Evolutionary conservation across 2,329 filamentous ascomycete species (phyloP), one percentile per base, ranked within the genome.

Genomic region (Alternaria solani): DNA sequence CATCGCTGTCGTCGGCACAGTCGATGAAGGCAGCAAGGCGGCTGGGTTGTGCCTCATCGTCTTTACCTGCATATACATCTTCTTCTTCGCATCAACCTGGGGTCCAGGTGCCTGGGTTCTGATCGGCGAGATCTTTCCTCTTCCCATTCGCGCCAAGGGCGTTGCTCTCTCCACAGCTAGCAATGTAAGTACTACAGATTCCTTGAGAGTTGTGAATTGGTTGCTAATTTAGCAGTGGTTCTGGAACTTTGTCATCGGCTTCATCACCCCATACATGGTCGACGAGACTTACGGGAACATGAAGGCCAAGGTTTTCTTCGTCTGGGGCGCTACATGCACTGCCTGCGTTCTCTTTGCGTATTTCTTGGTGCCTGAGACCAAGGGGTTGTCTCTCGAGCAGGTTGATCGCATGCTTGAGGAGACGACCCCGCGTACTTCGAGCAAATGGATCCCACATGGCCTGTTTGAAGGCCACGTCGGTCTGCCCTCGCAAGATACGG

Each of bases 61-160:
- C 62, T 95, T 96, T 83, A 95, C 95, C 75, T 91, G 89, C 82
- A 89, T 96, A 83, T 95, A 93, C 86, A 94, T 96, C 84, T 93
- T 92, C 86, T 94, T 90, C 86, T 96, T 96, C 78, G 93, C 93
- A 61, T 89, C 87, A 59, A 96, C 93, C 65, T 96, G 92, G 93
- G 93, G 93, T 54, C 92, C 92, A 7, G 90, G 84, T 57, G 85
- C 85, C 26, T 88, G 86, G 86, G 83, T 85, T 57, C 86, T 96
- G 69, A 94, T 95, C 73, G 93, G 93, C 76, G 93, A 97, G 83
- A 91, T 95, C 80, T 96, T 91, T 87, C 92, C 93, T 59, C 87
- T 96, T 55, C 92, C 91, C 63, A 94, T 96, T 80, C 91, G 93
- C 73, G 91, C 93, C 41, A 91, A 92, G 68, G 93, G 93, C 82